phyloP scores from a whole-genome alignment of 352 stramenopile species.

The Pythium insidiosum region DNA sequence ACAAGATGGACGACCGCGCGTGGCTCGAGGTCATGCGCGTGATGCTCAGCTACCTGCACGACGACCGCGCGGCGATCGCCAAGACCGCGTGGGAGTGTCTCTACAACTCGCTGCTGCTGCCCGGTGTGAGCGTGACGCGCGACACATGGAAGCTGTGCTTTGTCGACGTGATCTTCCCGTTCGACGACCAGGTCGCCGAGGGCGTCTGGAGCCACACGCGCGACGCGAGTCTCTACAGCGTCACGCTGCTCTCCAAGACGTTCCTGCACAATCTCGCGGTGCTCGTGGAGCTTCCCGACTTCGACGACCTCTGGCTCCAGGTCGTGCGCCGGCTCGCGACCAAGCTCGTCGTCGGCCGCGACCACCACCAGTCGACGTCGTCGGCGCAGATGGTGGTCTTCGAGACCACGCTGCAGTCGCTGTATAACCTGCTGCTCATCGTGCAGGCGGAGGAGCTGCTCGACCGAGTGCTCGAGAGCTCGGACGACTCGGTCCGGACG shows the following conservation, averaged over 20 bases:
- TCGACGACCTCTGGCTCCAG: constrained; percentile 68
- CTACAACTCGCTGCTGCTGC: constrained; percentile 71
- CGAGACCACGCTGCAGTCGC: constrained; percentile 78
- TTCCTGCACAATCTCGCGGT: constrained; percentile 81
- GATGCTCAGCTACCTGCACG: constrained; percentile 78
- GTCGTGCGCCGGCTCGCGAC: constrained; percentile 63
- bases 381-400: constrained; percentile 60
- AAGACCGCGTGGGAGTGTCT: constrained; percentile 83
- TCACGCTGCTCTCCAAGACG: constrained; percentile 81
- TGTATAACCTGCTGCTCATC: constrained; percentile 83
- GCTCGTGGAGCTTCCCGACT: constrained; percentile 54
- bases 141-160: constrained; percentile 82
- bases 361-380: constrained; percentile 11
- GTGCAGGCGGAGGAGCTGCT: constrained; percentile 74
- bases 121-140: constrained; percentile 54
- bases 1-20: constrained; percentile 60
- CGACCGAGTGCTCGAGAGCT: constrained; percentile 30
- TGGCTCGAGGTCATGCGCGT: constrained; percentile 85
- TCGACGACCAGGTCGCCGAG: constrained; percentile 75
- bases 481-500: constrained; percentile 12
- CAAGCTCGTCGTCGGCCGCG: constrained; percentile 37
- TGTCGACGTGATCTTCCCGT: constrained; percentile 81
- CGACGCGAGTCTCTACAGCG: constrained; percentile 70
- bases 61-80: constrained; percentile 64
- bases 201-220: constrained; percentile 40